Evolutionary conservation across 768 basidiomycete species (phyloP).

Genomic region (Suillus luteus): DNA sequence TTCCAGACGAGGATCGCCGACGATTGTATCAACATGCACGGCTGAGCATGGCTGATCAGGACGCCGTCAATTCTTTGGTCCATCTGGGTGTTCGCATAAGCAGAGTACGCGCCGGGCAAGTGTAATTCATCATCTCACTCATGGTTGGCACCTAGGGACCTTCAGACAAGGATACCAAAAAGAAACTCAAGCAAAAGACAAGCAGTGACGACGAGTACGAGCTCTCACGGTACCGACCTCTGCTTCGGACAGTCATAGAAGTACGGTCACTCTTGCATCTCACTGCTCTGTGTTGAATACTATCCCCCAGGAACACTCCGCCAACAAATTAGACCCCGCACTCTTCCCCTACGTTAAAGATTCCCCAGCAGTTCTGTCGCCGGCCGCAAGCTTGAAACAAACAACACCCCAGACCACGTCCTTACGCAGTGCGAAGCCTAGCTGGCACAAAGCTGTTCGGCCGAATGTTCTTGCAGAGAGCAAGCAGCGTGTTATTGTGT

Average conservation of each 20-base stretch:
- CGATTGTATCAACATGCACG: slow-evolving; percentile 94
- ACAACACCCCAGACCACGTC: slow-evolving; percentile 67
- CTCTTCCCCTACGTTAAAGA: slow-evolving; percentile 93
- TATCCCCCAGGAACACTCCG: slow-evolving; percentile 70
- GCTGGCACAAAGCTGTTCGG: slow-evolving; percentile 81
- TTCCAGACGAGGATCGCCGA: slow-evolving; percentile 96
- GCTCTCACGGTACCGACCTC: slow-evolving; percentile 89
- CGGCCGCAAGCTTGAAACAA: slow-evolving; percentile 48
- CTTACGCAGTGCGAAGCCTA: slow-evolving; percentile 85
- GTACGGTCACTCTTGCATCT: slow-evolving; percentile 40
- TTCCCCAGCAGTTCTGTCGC: slow-evolving; percentile 54
- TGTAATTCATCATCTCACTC: background rate
- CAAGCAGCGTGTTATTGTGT: slow-evolving; percentile 81
- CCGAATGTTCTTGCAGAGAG: slow-evolving; percentile 51
- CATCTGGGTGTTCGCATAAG: slow-evolving; percentile 82
- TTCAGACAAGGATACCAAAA: slow-evolving; percentile 76
- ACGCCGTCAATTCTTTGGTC: slow-evolving; percentile 85
- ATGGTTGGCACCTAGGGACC: slow-evolving; percentile 50
- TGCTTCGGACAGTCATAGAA: slow-evolving; percentile 79
- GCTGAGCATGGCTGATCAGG: slow-evolving; percentile 84
- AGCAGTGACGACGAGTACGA: slow-evolving; percentile 92
- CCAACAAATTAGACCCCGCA: slow-evolving; percentile 72
- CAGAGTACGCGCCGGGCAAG: slow-evolving; percentile 53
- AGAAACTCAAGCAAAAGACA: slow-evolving; percentile 77
- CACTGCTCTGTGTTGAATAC: slow-evolving; percentile 5